Evolutionary conservation across 1,284 basidiomycete genomes (phyloP), one percentile per base, ranked within the genome.

Genomic region (Meira nashicola): DNA sequence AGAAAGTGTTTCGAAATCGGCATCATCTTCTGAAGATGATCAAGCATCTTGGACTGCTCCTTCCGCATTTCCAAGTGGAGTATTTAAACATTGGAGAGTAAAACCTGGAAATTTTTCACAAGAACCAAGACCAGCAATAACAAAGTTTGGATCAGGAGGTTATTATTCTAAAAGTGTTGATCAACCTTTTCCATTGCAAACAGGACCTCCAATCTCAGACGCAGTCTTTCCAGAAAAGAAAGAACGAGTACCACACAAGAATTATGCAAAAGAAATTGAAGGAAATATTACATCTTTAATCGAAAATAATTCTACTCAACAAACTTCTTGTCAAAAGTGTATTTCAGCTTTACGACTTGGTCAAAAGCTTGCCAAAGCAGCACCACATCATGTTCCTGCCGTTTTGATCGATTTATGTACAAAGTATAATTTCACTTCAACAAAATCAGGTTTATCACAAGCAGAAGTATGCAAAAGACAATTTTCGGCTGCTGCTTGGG

Each of bases 331-430:
- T 73, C 82, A 83, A 8, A 82, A 81, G 64, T 90, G 88, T 77
- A 82, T 84, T 61, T 82, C 84, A 6, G 79, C 82, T 2, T 81
- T 90, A 17, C 83, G 86, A 64, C 79, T 85, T 23, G 85, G 82
- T 60, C 88, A 89, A 73, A 84, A 86, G 66, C 80, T 89, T 40
- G 82, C 86, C 0, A 77, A 86, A 51, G 84, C 85, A n/a, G 83
- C 84, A 19, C 87, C 88, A 2, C 80, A 84, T 39, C 78, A 85
- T 63, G 85, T 86, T 1, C 83, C 88, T 1, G 79, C 76, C 2
- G 80, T 89, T 23, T 79, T 85, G 7, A 81, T 86, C 17, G 79
- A 81, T 5, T 76, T 88, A 39, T 90, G 88, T 80, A 80, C 87
- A 60, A 77, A 81, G 53, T 86, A 86, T 76, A 79, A 82, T 53